phyloP scores from a whole-genome alignment of 768 basidiomycete species.

The Plicaturopsis crispa region DNA sequence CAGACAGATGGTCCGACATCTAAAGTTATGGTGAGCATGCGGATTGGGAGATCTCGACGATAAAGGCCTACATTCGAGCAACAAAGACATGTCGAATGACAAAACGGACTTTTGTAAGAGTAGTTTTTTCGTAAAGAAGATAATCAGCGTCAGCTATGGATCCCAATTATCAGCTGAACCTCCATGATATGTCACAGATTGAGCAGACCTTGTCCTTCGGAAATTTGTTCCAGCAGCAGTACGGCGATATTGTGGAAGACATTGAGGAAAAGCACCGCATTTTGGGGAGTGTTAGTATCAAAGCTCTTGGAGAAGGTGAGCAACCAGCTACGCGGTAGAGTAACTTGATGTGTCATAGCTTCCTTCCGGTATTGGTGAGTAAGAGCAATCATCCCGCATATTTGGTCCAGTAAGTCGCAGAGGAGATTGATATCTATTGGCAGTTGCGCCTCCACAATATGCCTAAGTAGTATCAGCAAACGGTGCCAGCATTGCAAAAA shows the following conservation, averaged over 20 bases:
- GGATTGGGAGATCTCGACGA: not conserved
- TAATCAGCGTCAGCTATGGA: conserved; percentile 17
- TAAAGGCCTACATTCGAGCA: conserved; percentile 36
- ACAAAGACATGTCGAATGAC: conserved; percentile 30
- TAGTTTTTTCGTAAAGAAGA: conserved; percentile 16
- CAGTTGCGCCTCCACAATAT: conserved; percentile 29
- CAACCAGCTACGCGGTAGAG: conserved; percentile 51
- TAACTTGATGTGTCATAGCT: conserved; percentile 32
- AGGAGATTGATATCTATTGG: conserved; percentile 38
- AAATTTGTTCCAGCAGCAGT: no score
- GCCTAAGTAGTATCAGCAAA: conserved; percentile 22
- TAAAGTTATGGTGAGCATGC: conserved; percentile 1
- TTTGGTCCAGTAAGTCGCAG: conserved; percentile 42
- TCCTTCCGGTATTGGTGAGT: conserved; percentile 16
- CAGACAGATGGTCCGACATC: conserved; percentile 39
- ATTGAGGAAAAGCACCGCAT: not conserved
- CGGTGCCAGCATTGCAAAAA: conserved; percentile 1
- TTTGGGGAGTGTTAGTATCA: not conserved
- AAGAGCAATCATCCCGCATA: conserved; percentile 35
- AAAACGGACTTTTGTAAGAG: conserved; percentile 12
- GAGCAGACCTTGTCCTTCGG: no score
- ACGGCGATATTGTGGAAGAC: no score
- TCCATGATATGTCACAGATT: no score
- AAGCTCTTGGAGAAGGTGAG: conserved; percentile 9
- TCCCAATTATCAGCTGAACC: no score